These are phyloP conservation scores for Aegilops speltoides DNA, from an alignment of 176 grass and related monocot genomes.

Conservation along the genomic window DNA sequence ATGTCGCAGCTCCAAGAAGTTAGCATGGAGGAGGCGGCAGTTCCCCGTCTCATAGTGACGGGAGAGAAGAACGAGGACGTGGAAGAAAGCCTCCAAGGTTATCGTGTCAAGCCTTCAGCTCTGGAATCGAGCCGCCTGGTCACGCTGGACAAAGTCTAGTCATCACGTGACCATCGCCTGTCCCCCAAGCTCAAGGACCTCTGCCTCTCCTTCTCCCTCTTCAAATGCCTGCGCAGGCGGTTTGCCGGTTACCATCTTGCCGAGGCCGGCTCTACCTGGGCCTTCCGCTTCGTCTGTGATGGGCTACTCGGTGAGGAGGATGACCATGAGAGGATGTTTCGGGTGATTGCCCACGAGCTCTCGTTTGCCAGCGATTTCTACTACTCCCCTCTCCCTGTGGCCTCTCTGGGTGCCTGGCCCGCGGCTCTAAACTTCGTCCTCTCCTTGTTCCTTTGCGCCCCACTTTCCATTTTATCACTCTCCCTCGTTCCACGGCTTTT, in stretches of 20 bases:
- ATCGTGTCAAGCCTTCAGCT: neutral
- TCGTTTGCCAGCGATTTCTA: neutral
- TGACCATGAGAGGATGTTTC: neutral
- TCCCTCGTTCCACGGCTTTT: too few species aligned
- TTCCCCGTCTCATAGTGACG: neutral
- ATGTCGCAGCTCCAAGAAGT: neutral
- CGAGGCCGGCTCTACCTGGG: neutral
- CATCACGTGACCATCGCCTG: too few species aligned
- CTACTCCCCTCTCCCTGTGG: neutral
- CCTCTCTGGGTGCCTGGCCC: neutral
- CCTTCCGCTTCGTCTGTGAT: neutral
- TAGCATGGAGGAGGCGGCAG: neutral
- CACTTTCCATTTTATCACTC: too few species aligned
- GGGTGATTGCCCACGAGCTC: neutral
- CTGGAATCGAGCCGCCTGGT: neutral
- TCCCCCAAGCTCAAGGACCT: neutral
- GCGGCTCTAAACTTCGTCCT: neutral
- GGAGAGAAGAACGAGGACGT: neutral
- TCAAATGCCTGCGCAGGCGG: slow-evolving; percentile 14
- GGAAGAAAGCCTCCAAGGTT: neutral
- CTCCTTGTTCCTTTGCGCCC: too few species aligned
- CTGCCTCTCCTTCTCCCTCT: neutral
- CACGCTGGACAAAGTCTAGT: neutral
- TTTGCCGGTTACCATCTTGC: neutral
- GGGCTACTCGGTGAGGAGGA: neutral